Base-by-base conservation (phyloP, 805 yeast genomes). In the Naumovozyma baii region DNA sequence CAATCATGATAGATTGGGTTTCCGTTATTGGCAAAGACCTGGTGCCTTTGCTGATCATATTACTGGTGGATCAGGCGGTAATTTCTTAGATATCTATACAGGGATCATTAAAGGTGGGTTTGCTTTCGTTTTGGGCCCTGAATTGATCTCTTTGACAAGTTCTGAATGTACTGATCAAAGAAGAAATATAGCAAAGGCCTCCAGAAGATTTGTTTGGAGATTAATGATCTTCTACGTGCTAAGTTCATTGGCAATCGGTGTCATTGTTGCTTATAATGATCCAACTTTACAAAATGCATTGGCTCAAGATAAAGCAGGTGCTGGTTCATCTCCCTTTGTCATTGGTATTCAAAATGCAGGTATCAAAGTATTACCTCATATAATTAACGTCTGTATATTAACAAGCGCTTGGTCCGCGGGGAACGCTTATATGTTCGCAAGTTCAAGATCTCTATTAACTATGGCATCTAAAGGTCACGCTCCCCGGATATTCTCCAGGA, bases 241-340 rank as follows among this genome's bases (percentile, higher is more conserved):
- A 31, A 73, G 81, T 41, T 67, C 76, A 33, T 64, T 77, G 40
- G 64, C 74, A 41, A 67, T 80, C 47, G 80, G 82, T 49, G 70
- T 75, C 59, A 71, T 78, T 44, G 84, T 77, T 38, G 67, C 77
- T 34, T 68, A 68, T 37, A 68, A 64, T 37, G 78, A 77, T 50
- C 62, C 67, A 18, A 62, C 66, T 37, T 64, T 80, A 43, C 61
- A 73, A 48, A 49, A 48, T 35, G 74, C 73, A 14, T 59, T 72
- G 49, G 67, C 63, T n/a, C 62, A 66, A 29, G 80, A 78, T 48
- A 62, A 64, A 33, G 49, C 66, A n/a, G 74, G 77, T 46, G 82
- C 82, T 18, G 70, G 78, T 22, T 78, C 80, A 14, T 76, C 81
- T 25, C 83, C 83, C 2, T 78, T 76, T 47, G 82, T 78, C 40